Conservation (phyloP, 345 rosid species). For the Erucastrum elatum region DNA sequence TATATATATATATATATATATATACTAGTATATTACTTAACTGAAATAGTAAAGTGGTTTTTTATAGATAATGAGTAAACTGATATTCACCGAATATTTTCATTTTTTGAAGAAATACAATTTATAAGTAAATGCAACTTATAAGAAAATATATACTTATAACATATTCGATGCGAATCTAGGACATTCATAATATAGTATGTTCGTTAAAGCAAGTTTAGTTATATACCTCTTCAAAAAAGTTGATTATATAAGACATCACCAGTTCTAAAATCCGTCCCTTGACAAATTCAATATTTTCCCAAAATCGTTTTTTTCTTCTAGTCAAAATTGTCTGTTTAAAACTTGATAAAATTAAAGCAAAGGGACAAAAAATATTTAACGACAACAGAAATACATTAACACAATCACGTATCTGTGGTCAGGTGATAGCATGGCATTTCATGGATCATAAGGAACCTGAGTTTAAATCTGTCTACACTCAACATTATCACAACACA, state of each 20-base stretch:
- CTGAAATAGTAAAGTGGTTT: not conserved
- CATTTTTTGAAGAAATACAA: no score
- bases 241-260: not conserved
- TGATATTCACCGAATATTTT: not conserved
- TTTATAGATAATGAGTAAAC: not conserved
- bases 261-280: not conserved
- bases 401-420: not conserved
- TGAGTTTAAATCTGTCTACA: no score
- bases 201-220: not conserved
- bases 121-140: no score
- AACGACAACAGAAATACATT: constrained; percentile 11
- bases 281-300: not conserved
- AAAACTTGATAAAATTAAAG: constrained; percentile 21
- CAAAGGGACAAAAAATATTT: not conserved
- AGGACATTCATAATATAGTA: not conserved
- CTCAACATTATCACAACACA: no score
- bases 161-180: not conserved
- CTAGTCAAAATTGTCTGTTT: not conserved
- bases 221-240: not conserved
- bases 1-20: no score
- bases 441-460: no score
- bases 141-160: not conserved
- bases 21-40: not conserved
- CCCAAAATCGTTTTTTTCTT: not conserved
- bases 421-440: no score